Percentiles rank a stretch among this genome's conserved stretches.
Conservation (phyloP, 2,329 filamentous ascomycete genomes). For the Aulographum hederae region DNA sequence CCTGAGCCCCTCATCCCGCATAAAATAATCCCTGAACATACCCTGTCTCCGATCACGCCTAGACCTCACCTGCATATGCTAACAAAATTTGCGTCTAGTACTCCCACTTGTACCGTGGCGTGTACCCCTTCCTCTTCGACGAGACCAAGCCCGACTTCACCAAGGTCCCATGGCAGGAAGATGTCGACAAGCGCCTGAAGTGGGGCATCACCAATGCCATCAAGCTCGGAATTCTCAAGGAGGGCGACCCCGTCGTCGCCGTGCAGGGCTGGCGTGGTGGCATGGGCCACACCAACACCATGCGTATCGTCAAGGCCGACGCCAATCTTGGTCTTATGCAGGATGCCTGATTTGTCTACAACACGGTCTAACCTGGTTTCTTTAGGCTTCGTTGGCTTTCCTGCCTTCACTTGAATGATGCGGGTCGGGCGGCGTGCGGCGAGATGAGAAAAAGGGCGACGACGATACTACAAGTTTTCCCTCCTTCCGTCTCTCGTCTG, state of each 20-base stretch:
- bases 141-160: conserved; percentile 90
- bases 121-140: conserved; percentile 92
- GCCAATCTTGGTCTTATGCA: conserved; percentile 30
- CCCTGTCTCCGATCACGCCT: conserved; percentile 4
- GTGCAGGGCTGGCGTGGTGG: conserved; percentile 86
- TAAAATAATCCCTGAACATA: no score
- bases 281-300: conserved; percentile 80
- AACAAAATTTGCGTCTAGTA: conserved; percentile 31
- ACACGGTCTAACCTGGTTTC: no score
- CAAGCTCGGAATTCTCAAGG: conserved; percentile 55
- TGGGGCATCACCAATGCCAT: conserved; percentile 86
- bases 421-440: no score
- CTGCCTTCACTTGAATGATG: no score
- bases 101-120: conserved; percentile 88
- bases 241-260: conserved; percentile 60
- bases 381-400: no score
- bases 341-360: no score
- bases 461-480: no score
- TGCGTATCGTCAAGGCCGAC: conserved; percentile 31
- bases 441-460: no score
- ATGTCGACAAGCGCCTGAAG: conserved; percentile 93
- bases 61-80: background rate
- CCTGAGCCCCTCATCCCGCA: background rate
- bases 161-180: conserved; percentile 91
- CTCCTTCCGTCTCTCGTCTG: no score